Percentiles rank a stretch among this genome's conserved stretches.
These are phyloP conservation scores for Hericium erinaceus DNA, from an alignment of 768 basidiomycete genomes.

Conservation along the genomic window DNA sequence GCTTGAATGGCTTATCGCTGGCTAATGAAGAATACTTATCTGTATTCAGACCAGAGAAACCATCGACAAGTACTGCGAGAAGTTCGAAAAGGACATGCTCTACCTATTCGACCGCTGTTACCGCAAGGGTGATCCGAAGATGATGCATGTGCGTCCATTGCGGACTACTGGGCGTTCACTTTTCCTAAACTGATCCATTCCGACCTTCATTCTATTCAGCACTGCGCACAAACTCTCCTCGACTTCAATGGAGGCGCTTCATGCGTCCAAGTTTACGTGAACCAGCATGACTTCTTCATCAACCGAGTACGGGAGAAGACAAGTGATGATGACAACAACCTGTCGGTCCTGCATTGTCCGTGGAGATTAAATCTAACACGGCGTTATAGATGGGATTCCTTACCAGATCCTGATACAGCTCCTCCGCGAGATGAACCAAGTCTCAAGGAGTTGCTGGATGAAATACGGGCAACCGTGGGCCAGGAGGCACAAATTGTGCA, in stretches of 20 bases:
- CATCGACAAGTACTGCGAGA: constrained; percentile 96
- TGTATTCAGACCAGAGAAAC: constrained; percentile 72
- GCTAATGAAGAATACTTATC: neutral
- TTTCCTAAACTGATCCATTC: neutral
- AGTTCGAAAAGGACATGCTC: constrained; percentile 98
- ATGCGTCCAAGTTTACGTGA: constrained; percentile 97
- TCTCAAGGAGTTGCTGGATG: constrained; percentile 67
- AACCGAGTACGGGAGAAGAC: constrained; percentile 71
- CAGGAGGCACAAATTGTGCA: constrained; percentile 98
- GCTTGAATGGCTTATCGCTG: constrained; percentile 5
- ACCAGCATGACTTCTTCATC: constrained; percentile 99
- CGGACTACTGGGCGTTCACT: neutral
- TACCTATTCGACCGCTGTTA: constrained; percentile 93
- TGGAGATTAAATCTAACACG: neutral
- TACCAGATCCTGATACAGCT: constrained; percentile 71
- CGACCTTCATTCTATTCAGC: constrained; percentile 36
- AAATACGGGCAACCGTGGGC: constrained; percentile 85
- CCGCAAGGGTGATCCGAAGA: constrained; percentile 93
- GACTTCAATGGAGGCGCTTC: constrained; percentile 98
- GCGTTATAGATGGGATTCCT: constrained; percentile 58
- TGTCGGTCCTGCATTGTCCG: constrained; percentile 30
- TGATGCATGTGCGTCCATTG: constrained; percentile 79
- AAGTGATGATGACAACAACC: constrained; percentile 41
- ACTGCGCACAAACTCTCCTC: constrained; percentile 91
- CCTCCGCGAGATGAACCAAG: constrained; percentile 77